Conservation (phyloP, 225 moss, liverwort and hornwort genomes). For the Pleurozium schreberi region DNA sequence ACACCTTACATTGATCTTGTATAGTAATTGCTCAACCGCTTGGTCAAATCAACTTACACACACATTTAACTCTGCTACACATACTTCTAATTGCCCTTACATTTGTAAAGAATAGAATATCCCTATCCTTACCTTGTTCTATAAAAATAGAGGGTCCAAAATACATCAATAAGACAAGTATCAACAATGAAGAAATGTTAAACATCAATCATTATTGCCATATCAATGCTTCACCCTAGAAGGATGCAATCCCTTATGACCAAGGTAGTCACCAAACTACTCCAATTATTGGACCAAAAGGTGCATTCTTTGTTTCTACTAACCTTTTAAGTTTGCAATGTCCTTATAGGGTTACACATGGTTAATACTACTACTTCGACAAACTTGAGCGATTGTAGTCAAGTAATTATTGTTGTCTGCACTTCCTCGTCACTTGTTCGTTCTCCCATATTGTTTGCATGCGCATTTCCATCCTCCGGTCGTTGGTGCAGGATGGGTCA, state of each 20-base stretch:
- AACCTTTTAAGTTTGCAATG: neutral
- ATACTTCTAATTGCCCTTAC: neutral
- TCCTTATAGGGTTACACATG: neutral
- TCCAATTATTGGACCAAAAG: neutral
- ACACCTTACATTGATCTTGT: too few species aligned
- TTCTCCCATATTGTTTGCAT: neutral
- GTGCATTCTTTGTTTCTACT: neutral
- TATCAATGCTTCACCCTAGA: neutral
- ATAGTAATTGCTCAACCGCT: too few species aligned
- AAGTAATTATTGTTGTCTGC: neutral
- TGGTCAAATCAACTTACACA: neutral
- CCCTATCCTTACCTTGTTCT: rapidly evolving
- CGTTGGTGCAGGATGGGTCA: neutral
- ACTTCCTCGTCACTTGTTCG: neutral
- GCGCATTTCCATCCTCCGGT: neutral
- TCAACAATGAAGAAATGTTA: neutral
- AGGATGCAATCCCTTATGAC: neutral
- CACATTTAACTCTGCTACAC: neutral
- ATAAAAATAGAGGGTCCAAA: neutral
- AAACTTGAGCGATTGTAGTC: too few species aligned
- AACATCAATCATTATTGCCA: neutral
- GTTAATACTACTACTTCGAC: neutral
- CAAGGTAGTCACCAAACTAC: neutral
- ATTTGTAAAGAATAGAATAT: neutral
- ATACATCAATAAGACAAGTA: neutral